Conservation (phyloP, 1,284 basidiomycete species). For the Cutaneotrichosporon cutaneum region DNA sequence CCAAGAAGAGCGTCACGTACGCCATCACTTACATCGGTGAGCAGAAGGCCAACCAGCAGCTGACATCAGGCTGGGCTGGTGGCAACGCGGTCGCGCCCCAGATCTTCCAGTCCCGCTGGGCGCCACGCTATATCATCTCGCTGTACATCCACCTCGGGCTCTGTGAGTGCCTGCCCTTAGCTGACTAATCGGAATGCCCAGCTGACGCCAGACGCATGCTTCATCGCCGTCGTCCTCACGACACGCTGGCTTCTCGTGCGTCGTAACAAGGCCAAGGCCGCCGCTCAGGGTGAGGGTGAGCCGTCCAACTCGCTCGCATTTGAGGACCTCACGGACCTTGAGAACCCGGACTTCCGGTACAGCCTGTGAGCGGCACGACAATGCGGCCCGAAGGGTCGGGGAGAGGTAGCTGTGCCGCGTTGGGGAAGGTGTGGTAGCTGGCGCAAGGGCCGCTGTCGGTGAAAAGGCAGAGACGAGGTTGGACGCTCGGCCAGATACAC, state of each 20-base stretch:
- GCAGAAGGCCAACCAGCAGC: no score
- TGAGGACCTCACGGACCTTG: conserved; percentile 27
- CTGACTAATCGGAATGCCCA: background rate
- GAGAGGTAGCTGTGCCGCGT: no score
- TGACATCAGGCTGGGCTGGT: conserved; percentile 26
- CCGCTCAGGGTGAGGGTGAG: conserved; percentile 9
- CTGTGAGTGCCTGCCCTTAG: conserved; percentile 12
- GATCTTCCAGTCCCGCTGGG: conserved; percentile 36
- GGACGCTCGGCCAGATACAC: no score
- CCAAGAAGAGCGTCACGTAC: conserved; percentile 25
- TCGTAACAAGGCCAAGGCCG: conserved; percentile 29
- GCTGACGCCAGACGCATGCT: conserved; percentile 23
- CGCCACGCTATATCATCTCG: conserved; percentile 35
- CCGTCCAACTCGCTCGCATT: conserved; percentile 25
- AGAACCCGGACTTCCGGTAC: conserved; percentile 27
- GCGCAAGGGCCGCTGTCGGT: no score
- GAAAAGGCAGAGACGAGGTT: no score
- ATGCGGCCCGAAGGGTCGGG: no score
- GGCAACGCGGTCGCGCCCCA: conserved; percentile 42
- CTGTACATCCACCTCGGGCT: conserved; percentile 43
- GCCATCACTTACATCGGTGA: conserved; percentile 27
- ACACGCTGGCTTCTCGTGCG: conserved; percentile 27
- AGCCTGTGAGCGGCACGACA: conserved; percentile 6
- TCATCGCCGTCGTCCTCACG: conserved; percentile 25
- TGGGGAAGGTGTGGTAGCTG: no score